These are phyloP conservation scores for Rubus parviflorus DNA, from an alignment of 306 rosid species.

Conservation along the genomic window DNA sequence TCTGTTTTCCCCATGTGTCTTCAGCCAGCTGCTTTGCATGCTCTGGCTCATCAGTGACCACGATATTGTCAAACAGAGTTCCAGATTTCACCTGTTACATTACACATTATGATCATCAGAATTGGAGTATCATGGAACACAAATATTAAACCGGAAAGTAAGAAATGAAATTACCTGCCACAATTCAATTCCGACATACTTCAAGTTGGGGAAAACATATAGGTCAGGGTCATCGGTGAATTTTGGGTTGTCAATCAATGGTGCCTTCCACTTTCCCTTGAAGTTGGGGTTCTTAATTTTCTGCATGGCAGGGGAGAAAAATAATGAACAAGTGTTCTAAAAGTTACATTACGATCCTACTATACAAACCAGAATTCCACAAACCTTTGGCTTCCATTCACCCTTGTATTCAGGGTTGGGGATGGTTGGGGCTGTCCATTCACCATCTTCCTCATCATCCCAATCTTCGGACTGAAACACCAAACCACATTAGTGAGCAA, in stretches of 20 bases:
- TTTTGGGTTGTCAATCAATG: constrained; percentile 93
- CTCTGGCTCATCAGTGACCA: constrained; percentile 84
- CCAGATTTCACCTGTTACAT: constrained; percentile 94
- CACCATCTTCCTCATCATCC: constrained; percentile 99
- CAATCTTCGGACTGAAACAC: constrained; percentile 88
- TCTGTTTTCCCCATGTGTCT: constrained; percentile 93
- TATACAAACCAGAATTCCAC: constrained; percentile 21
- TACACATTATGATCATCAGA: constrained; percentile 27
- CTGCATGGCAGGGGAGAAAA: constrained; percentile 37
- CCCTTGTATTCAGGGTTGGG: constrained; percentile 98
- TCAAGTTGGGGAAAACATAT: constrained; percentile 89
- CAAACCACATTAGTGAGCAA: constrained; percentile 28
- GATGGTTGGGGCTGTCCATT: constrained; percentile 96
- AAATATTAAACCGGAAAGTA: not conserved
- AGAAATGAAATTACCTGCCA: constrained; percentile 73
- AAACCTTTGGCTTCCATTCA: constrained; percentile 93
- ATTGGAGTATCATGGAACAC: constrained; percentile 9
- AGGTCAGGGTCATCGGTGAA: constrained; percentile 94
- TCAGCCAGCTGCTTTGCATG: constrained; percentile 90
- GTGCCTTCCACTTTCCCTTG: constrained; percentile 98
- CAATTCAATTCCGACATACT: constrained; percentile 94
- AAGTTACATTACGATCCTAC: not conserved
- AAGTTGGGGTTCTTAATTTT: constrained; percentile 94
- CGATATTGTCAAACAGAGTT: constrained; percentile 83
- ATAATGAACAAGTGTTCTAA: constrained; percentile 17